Evolutionary conservation across 2,329 filamentous ascomycete genomes (phyloP).

Genomic region (Cladobotryum protrusum): DNA sequence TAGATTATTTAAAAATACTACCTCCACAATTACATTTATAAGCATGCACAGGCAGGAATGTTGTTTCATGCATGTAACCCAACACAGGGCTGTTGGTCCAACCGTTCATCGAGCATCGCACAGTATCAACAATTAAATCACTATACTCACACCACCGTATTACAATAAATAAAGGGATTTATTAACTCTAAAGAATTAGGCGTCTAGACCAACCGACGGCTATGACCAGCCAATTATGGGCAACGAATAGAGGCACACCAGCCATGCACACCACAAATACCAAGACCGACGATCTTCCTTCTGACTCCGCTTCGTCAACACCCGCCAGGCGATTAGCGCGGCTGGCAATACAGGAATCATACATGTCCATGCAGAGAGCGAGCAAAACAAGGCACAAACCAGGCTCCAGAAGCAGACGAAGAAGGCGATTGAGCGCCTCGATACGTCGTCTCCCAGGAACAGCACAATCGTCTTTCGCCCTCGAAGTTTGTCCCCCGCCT

Average conservation of each 20-base stretch:
- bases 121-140: too few relatives aligned
- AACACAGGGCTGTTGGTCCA: too few relatives aligned
- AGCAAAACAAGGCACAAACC: slow-evolving; percentile 8
- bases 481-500: slow-evolving; percentile 14
- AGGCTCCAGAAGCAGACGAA: slow-evolving; percentile 6
- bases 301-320: background rate
- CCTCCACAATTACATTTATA: too few relatives aligned
- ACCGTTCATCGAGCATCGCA: too few relatives aligned
- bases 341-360: background rate
- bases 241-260: background rate
- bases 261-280: background rate
- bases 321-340: background rate
- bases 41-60: too few relatives aligned
- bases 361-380: background rate
- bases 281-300: background rate
- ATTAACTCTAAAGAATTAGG: too few relatives aligned
- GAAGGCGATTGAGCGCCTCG: slow-evolving; percentile 9
- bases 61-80: too few relatives aligned
- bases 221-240: background rate
- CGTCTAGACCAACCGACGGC: too few relatives aligned
- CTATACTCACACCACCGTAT: too few relatives aligned
- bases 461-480: slow-evolving; percentile 13
- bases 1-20: too few relatives aligned
- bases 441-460: slow-evolving; percentile 5
- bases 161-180: too few relatives aligned